Evolutionary conservation across 2,329 filamentous ascomycete genomes (phyloP), one percentile per base, ranked within the genome.

Genomic region (Diplodia mutila): DNA sequence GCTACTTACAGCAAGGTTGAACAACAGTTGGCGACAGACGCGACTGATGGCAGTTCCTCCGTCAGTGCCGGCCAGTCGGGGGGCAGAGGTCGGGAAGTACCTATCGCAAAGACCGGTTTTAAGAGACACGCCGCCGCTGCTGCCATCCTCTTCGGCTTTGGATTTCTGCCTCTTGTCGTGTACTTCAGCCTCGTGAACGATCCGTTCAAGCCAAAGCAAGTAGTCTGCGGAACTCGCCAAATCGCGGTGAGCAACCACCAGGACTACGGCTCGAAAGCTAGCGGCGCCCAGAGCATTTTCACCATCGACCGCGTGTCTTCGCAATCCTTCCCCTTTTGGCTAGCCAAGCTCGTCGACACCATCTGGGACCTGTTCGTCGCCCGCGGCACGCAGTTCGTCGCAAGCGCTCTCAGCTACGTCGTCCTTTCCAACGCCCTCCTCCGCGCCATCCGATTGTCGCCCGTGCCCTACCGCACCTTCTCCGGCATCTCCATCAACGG

Each of bases 321-420:
- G 4, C 18, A 74, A 0, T 46, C 37, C 1, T 74, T 75, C n/a
- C 64, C 73, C 0, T 79, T 80, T 53, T 69, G 73, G 9, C 70
- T 71, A 9, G 78, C 71, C 21, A 80, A 80, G 59, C 69, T 73
- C 4, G 74, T 80, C 25, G 77, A 79, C 65, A 72, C 77, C 11
- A 65, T 68, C 3, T 80, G 77, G 77, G 78, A 80, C 64, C 68
- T 79, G 12, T 12, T 27, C 1, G 55, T 80, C n/a, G 77, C 75
- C 1, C 71, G 76, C 7, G 76, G 77, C 11, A 72, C 70, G 2
- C 78, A 80, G 61, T 34, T 75, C 1, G 8, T 77, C 1, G 73
- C 76, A 12, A 76, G 72, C 68, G 73, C 66, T 53, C 64, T 73
- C 16, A 71, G 72, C 2, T 80, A 79, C 66, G 49, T 65, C 14